A percentile compares a stretch with the other conserved stretches of the same genome.
Evolutionary conservation across 306 rosid genomes (phyloP).

Genomic region (Prunus mira): DNA sequence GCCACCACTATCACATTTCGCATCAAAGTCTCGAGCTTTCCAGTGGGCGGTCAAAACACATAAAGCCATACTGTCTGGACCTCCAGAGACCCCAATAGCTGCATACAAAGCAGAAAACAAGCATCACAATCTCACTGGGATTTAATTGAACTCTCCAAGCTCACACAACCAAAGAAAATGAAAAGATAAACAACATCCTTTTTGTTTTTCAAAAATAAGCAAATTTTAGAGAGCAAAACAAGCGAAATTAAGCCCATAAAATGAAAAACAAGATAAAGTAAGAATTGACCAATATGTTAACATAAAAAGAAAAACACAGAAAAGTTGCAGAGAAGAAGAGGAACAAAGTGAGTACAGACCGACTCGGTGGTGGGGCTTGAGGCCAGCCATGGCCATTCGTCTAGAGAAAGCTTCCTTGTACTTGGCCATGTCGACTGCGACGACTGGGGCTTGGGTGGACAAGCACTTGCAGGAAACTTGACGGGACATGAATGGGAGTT

Average conservation of each 20-base stretch:
- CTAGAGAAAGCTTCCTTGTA: slow-evolving; percentile 65
- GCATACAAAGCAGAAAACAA: neutral
- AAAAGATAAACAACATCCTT: neutral
- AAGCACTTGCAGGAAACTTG: slow-evolving; percentile 29
- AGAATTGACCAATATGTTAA: too few relatives aligned
- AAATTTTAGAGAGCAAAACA: neutral
- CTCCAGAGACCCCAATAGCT: slow-evolving; percentile 99
- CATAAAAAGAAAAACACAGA: neutral
- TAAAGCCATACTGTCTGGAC: slow-evolving; percentile 82
- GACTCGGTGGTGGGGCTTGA: slow-evolving; percentile 75
- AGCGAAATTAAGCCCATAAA: neutral
- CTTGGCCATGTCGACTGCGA: slow-evolving; percentile 36
- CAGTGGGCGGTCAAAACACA: slow-evolving; percentile 73
- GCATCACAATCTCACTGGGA: neutral
- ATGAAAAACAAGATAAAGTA: neutral
- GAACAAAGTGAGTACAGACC: slow-evolving; percentile 34
- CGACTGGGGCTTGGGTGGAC: slow-evolving; percentile 28
- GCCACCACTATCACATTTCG: slow-evolving; percentile 34
- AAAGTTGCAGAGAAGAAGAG: neutral
- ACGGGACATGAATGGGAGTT: slow-evolving; percentile 22
- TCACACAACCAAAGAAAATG: too few relatives aligned
- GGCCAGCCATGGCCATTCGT: slow-evolving; percentile 91
- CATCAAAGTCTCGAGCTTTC: slow-evolving; percentile 56
- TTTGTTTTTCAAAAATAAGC: neutral
- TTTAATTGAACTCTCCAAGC: neutral